Percentiles rank a stretch among this genome's conserved stretches.
phyloP scores from a whole-genome alignment of 2,329 filamentous ascomycete species.

The Ambrosiella beaveri region DNA sequence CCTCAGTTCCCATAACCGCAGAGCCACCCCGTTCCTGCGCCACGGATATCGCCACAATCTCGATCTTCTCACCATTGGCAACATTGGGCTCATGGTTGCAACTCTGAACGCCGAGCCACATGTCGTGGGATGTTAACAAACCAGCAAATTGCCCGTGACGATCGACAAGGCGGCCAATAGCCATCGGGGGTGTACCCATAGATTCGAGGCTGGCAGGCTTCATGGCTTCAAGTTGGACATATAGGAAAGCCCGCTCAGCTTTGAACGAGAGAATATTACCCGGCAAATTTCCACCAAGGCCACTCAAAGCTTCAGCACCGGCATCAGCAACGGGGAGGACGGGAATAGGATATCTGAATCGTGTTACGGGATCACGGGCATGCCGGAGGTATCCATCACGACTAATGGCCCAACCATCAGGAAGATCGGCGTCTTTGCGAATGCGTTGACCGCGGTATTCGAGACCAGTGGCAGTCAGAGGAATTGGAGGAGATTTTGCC shows the following conservation, averaged over 20 bases:
- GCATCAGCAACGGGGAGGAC: slow-evolving; percentile 15
- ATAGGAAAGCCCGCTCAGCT: slow-evolving; percentile 24
- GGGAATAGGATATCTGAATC: slow-evolving; percentile 28
- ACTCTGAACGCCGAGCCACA: slow-evolving; percentile 29
- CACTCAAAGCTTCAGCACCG: slow-evolving; percentile 2
- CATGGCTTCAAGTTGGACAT: slow-evolving; percentile 24
- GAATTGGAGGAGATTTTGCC: slow-evolving; percentile 15
- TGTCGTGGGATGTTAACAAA: slow-evolving; percentile 27
- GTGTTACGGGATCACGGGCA: slow-evolving; percentile 23
- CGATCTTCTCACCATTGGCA: slow-evolving; percentile 25
- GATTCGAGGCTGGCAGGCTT: slow-evolving; percentile 14
- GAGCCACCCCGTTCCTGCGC: slow-evolving; percentile 26
- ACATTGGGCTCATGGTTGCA: slow-evolving; percentile 24
- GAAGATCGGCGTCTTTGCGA: slow-evolving; percentile 20
- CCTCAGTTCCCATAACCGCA: slow-evolving; percentile 23
- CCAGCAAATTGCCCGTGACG: slow-evolving; percentile 24
- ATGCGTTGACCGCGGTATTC: slow-evolving; percentile 24
- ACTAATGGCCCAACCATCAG: slow-evolving; percentile 23
- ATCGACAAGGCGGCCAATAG: slow-evolving; percentile 26
- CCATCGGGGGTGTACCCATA: slow-evolving; percentile 22
- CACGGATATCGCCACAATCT: slow-evolving; percentile 27
- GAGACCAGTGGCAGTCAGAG: slow-evolving; percentile 23
- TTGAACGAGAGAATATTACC: slow-evolving; percentile 25
- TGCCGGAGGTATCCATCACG: slow-evolving; percentile 23
- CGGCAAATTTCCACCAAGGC: slow-evolving; percentile 18